Evolutionary conservation across 345 rosid genomes (phyloP), one percentile per base, ranked within the genome.

Genomic region (Bruguiera gymnorhiza): DNA sequence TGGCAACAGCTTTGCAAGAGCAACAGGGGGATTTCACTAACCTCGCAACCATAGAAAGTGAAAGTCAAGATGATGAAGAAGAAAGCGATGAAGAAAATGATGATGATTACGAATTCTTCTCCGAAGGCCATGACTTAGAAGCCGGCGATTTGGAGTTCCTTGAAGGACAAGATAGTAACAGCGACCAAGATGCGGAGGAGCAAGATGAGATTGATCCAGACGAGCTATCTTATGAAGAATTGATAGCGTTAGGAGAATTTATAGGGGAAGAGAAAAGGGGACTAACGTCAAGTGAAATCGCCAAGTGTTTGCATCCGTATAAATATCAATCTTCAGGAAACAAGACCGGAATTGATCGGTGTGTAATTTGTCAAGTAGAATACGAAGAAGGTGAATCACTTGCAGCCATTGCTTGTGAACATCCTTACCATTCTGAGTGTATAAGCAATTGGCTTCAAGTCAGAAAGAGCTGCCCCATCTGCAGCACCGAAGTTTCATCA

Each of bases 291-390:
- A 72, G 75, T 2, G 85, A 93, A 68, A 84, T 90, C 13, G 65
- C 78, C 0, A 67, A 59, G 0, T 83, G 86, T 72, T 79, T 89
- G 72, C 32, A 30, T 5, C 66, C 74, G 24, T 61, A 62, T 0
- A 77, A 74, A 8, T 73, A 62, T 11, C 29, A 29, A 34, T 46
- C 58, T 21, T 30, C 57, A 18, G 73, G 81, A 53, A 54, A 53
- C 15, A 72, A 69, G 48, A 71, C 67, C 27, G 84, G 78, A 39
- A 75, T 73, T 6, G 96, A 90, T 60, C 81, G 84, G 3, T 93
- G 98, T 67, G 97, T 88, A 18, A 77, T 93, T 37, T 93, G 93
- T 70, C 97, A 93, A 73, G 76, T 83, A 29, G 97, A 93, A 70
- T 93, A 79, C 55, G 88, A 78, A 71, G 89, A 84, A 73, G 85